phyloP scores from a whole-genome alignment of 108 stramenopile species.

The Skeletonema tropicum region DNA sequence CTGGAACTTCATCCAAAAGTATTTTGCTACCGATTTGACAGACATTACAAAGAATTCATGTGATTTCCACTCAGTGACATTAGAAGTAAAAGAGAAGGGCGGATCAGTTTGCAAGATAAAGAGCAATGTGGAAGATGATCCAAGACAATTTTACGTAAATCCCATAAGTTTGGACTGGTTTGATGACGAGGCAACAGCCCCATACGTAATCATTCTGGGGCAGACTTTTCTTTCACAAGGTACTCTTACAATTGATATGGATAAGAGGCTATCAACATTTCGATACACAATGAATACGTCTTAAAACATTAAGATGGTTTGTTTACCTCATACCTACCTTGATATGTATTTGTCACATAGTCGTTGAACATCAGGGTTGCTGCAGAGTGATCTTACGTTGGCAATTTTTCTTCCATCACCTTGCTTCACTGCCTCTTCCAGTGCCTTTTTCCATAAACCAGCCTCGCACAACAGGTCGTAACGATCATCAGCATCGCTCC shows the following conservation, averaged over 20 bases:
- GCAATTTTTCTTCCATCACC: slow-evolving; percentile 68
- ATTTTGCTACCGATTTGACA: background rate
- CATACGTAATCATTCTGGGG: slow-evolving; percentile 48
- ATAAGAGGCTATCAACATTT: slow-evolving; percentile 33
- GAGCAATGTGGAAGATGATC: slow-evolving; percentile 28
- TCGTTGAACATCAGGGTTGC: slow-evolving; percentile 68
- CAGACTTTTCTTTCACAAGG: slow-evolving; percentile 48
- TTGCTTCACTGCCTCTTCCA: slow-evolving; percentile 75
- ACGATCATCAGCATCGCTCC: slow-evolving; percentile 68
- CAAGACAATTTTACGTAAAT: slow-evolving; percentile 30
- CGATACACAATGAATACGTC: background rate
- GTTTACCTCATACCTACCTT: background rate
- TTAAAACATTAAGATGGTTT: background rate
- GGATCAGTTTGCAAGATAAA: slow-evolving; percentile 15
- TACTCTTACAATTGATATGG: slow-evolving; percentile 44
- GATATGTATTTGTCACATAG: slow-evolving; percentile 60
- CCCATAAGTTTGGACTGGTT: slow-evolving; percentile 57
- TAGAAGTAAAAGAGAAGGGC: background rate
- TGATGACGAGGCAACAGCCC: slow-evolving; percentile 31
- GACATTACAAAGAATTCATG: background rate
- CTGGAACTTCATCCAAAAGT: slow-evolving; percentile 36
- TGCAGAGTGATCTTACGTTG: slow-evolving; percentile 69
- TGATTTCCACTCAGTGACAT: slow-evolving; percentile 24
- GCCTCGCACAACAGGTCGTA: slow-evolving; percentile 78
- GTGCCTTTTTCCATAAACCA: slow-evolving; percentile 70